phyloP scores from a whole-genome alignment of 495 filamentous ascomycete genomes.

The Penicillium arizonense region DNA sequence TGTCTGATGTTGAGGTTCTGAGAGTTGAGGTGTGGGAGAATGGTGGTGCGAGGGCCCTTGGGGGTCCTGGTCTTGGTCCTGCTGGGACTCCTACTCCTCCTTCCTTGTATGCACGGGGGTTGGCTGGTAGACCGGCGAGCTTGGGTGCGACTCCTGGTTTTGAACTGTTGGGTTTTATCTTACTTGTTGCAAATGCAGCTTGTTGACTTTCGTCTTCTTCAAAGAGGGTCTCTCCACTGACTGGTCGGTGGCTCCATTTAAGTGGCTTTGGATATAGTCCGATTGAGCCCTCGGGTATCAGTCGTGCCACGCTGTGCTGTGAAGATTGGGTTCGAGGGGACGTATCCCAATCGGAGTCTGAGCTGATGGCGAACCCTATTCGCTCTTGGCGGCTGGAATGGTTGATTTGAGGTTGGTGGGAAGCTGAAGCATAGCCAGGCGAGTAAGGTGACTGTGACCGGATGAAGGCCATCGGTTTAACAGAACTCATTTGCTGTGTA shows the following conservation, averaged over 20 bases:
- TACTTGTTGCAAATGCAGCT: background rate
- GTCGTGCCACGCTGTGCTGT: slow-evolving; percentile 33
- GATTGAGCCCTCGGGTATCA: slow-evolving; percentile 25
- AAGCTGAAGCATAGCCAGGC: slow-evolving; percentile 17
- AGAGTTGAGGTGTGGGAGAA: background rate
- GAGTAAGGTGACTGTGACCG: slow-evolving; percentile 14
- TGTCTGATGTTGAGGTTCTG: slow-evolving; percentile 9
- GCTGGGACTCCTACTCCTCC: slow-evolving; percentile 13
- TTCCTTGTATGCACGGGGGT: slow-evolving; percentile 37
- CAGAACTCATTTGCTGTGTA: slow-evolving; percentile 8
- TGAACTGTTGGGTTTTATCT: background rate
- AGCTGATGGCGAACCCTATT: slow-evolving; percentile 30
- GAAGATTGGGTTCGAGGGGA: slow-evolving; percentile 29
- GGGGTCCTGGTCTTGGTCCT: slow-evolving; percentile 5
- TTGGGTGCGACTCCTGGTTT: slow-evolving; percentile 7
- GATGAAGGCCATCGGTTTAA: slow-evolving; percentile 1
- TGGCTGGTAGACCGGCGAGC: slow-evolving; percentile 34
- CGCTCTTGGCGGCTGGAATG: slow-evolving; percentile 11
- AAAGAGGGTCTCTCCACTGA: slow-evolving; percentile 36
- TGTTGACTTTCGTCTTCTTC: slow-evolving; percentile 35
- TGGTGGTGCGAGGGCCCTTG: background rate
- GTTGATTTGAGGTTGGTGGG: slow-evolving; percentile 4
- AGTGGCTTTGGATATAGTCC: slow-evolving; percentile 39
- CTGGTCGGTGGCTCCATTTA: slow-evolving; percentile 33
- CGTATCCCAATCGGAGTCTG: slow-evolving; percentile 29